A percentile compares a stretch with the other conserved stretches of the same genome.
phyloP scores from a whole-genome alignment of 768 basidiomycete genomes.

The Suillus fuscotomentosus region DNA sequence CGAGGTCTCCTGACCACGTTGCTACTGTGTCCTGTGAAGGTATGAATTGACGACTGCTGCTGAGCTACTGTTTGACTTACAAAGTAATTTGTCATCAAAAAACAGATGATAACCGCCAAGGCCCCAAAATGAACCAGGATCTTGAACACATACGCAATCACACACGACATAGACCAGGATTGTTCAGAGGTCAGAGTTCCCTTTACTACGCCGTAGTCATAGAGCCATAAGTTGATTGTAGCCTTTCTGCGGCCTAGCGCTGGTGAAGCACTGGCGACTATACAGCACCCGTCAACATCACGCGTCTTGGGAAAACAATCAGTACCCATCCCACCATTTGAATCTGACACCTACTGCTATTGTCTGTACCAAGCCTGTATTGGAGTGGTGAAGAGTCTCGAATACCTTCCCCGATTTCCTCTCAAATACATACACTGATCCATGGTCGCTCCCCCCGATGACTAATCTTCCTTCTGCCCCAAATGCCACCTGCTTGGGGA shows the following conservation, averaged over 20 bases:
- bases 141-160: neutral
- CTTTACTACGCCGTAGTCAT: neutral
- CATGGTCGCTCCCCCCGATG: neutral
- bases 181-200: neutral
- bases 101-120: neutral
- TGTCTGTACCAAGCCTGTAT: neutral
- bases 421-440: neutral
- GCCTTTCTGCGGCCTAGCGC: too few species aligned
- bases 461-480: neutral
- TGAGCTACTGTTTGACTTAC: neutral
- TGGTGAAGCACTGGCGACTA: too few species aligned
- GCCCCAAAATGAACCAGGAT: neutral
- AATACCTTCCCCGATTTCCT: neutral
- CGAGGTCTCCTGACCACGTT: too few species aligned
- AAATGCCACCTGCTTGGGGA: neutral
- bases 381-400: neutral
- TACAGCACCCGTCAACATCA: too few species aligned
- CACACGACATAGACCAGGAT: neutral
- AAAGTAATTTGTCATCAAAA: neutral
- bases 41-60: too few species aligned
- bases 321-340: too few species aligned
- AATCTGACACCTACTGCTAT: neutral
- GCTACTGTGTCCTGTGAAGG: too few species aligned
- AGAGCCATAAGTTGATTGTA: too few species aligned
- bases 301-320: too few species aligned